Base-by-base conservation (phyloP, 768 basidiomycete species). In the Rhodotorula graminis region DNA sequence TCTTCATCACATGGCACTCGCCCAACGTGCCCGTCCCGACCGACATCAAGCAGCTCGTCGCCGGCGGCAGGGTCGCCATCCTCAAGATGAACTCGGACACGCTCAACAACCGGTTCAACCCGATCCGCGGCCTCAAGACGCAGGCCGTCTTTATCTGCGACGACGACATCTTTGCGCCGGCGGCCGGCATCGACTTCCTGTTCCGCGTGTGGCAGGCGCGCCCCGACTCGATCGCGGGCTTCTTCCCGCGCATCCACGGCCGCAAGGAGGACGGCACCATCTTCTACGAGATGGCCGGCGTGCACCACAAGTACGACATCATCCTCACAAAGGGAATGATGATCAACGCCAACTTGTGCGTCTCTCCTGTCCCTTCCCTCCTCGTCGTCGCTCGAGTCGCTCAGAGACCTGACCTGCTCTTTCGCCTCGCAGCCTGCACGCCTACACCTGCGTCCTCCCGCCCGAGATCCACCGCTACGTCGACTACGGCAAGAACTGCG, bases 301-400 rank as follows among this genome's bases (percentile, higher is more conserved):
- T 33, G 56, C 31, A 57, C 33, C 56, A 57, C 56, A 33, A 37
- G 56, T 57, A 57, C 33, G 33, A 37, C 56, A 57, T 57, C 16
- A 37, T 57, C 56, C 56, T 57, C 31, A 57, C 56, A 18, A 57
- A 57, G 21, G 56, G 33, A 16, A 57, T 57, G 56, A 57, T 57
- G 56, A 57, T 57, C 33, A 57, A 57, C 56, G 56, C 56, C 56
- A 57, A 57, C 33, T 57, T 57, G 56, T 57, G 56, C 31, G 56
- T 57, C 55, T 14, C 1, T 33, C 29, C 37, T 37, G 5, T 37
- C 37, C 5, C 37, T 37, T 4, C 37, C 37, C 37, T 37, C 37
- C 5, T 37, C 37, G 37, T 37, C 37, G 37, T n/a, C 37, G 37
- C 37, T 37, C 37, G 37, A 37, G 37, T 9, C 37, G 5, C 37